Evolutionary conservation across 2,329 filamentous ascomycete species (phyloP).

Genomic region (Neopestalotiopsis sp.): DNA sequence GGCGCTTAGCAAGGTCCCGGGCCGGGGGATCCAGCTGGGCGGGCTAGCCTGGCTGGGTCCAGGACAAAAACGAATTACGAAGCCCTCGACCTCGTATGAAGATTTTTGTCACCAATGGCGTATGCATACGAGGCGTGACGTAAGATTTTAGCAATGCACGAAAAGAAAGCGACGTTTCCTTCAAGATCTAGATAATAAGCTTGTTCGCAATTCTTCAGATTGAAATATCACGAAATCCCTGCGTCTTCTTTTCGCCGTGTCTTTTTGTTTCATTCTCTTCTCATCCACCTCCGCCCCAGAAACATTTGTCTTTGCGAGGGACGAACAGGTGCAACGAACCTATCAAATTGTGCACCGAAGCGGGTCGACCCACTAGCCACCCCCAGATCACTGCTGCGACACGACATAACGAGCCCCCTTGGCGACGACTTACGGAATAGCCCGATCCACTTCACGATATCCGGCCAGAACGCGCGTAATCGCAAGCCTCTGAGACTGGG

Average conservation of each 20-base stretch:
- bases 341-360: neutral
- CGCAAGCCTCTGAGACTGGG: neutral
- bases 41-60: too few species aligned
- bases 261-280: neutral
- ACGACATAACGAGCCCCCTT: neutral
- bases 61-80: too few species aligned
- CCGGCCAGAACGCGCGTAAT: neutral
- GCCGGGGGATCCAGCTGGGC: too few species aligned
- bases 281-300: neutral
- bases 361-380: neutral
- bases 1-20: too few species aligned
- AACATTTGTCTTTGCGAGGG: neutral
- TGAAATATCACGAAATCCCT: neutral
- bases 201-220: neutral
- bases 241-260: neutral
- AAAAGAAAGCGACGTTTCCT: too few species aligned
- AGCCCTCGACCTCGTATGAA: too few species aligned
- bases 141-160: too few species aligned
- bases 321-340: neutral
- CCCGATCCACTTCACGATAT: neutral
- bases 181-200: too few species aligned
- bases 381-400: neutral
- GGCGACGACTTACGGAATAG: neutral
- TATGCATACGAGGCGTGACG: too few species aligned
- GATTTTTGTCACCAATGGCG: too few species aligned